A percentile compares a stretch with the other conserved stretches of the same genome.
Conservation (phyloP, 805 yeast genomes). For the Kregervanrija pseudodelftensis region DNA sequence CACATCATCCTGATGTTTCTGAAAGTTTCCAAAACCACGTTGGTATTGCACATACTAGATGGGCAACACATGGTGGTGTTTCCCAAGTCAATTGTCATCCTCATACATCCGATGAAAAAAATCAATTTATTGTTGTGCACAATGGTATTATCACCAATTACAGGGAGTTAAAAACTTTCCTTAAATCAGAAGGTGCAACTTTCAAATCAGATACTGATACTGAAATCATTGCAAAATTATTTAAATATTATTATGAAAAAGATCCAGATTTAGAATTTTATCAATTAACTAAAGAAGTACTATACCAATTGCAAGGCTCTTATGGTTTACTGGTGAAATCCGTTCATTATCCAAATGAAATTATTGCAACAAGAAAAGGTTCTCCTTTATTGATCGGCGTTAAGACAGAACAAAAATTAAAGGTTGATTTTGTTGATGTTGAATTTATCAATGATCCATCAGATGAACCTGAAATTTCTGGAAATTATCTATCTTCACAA, state of each 20-base stretch:
- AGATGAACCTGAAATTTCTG: slow-evolving; percentile 25
- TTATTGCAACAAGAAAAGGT: slow-evolving; percentile 96
- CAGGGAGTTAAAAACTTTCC: slow-evolving; percentile 80
- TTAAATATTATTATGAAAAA: slow-evolving; percentile 79
- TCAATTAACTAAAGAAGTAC: slow-evolving; percentile 85
- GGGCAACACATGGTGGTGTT: slow-evolving; percentile 99
- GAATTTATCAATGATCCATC: slow-evolving; percentile 72
- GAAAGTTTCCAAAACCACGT: slow-evolving; percentile 75
- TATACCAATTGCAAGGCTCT: slow-evolving; percentile 93
- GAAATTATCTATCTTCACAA: slow-evolving; percentile 10
- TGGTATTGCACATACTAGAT: slow-evolving; percentile 98
- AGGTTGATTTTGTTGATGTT: slow-evolving; percentile 97
- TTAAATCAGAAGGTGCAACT: slow-evolving; percentile 67
- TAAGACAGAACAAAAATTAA: slow-evolving; percentile 88
- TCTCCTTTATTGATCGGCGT: slow-evolving; percentile 97
- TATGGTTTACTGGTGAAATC: slow-evolving; percentile 94
- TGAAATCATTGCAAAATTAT: slow-evolving; percentile 93
- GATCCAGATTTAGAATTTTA: slow-evolving; percentile 81
- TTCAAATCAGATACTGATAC: slow-evolving; percentile 96
- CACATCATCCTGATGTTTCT: slow-evolving; percentile 44
- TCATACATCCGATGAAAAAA: slow-evolving; percentile 75
- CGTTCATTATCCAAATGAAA: slow-evolving; percentile 88
- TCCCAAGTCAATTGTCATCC: slow-evolving; percentile 87
- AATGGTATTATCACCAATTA: slow-evolving; percentile 97
- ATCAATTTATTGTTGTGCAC: slow-evolving; percentile 90